Conservation (phyloP, 148 eudicot species). For the Cornus florida region DNA sequence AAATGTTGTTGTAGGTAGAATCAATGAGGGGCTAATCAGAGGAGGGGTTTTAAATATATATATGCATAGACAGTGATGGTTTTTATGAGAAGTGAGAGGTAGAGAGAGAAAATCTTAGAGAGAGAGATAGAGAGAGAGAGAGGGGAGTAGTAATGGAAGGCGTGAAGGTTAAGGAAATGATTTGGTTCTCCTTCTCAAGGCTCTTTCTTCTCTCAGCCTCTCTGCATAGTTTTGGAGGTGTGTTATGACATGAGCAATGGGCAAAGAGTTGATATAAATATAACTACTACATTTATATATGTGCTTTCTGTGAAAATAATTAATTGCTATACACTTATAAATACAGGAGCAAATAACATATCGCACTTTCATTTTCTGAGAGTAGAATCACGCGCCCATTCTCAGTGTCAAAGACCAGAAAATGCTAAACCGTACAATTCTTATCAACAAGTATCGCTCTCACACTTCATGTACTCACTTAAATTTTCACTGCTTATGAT, state of each 20-base stretch:
- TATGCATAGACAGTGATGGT: neutral
- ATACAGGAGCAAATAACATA: no score
- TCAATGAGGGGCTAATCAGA: neutral
- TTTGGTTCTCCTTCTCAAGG: conserved; percentile 46
- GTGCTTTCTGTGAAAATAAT: no score
- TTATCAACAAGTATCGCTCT: no score
- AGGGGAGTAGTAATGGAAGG: conserved; percentile 18
- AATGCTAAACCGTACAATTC: no score
- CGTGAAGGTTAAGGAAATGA: conserved; percentile 41
- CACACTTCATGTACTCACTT: no score
- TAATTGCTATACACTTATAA: no score
- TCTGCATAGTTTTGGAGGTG: neutral
- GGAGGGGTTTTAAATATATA: neutral
- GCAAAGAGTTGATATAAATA: neutral
- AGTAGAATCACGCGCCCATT: no score
- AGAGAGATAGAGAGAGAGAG: conserved; percentile 8
- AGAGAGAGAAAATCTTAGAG: neutral
- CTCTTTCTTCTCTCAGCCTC: conserved; percentile 25
- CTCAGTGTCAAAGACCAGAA: no score
- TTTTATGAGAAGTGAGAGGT: conserved; percentile 17
- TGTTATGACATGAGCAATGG: neutral
- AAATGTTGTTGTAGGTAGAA: neutral
- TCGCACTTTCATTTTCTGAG: no score
- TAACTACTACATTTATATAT: no score
- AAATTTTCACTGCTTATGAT: no score